These are phyloP conservation scores for Bisporella sp. DNA, from an alignment of 2,329 filamentous ascomycete genomes.

Conservation along the genomic window DNA sequence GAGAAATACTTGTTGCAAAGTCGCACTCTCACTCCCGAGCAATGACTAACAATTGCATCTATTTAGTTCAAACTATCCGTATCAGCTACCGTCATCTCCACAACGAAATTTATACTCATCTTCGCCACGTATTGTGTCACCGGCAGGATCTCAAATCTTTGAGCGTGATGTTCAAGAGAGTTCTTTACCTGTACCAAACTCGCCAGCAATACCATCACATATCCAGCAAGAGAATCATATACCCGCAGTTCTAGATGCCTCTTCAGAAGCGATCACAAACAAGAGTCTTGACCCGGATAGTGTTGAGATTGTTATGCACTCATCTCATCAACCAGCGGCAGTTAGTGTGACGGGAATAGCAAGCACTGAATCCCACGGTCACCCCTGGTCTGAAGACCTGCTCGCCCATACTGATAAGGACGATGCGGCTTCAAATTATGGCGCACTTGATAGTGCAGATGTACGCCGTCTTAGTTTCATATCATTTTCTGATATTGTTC, in stretches of 20 bases:
- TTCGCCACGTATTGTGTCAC: constrained; percentile 71
- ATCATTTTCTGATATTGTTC: constrained; percentile 92
- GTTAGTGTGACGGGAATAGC: constrained; percentile 53
- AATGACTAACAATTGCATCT: too few species aligned
- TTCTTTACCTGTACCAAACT: constrained; percentile 57
- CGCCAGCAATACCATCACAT: constrained; percentile 83
- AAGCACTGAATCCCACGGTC: constrained; percentile 29
- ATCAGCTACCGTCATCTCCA: constrained; percentile 45
- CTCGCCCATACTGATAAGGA: constrained; percentile 44
- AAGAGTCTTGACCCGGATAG: constrained; percentile 75
- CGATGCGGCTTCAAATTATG: constrained; percentile 69
- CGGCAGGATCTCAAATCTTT: constrained; percentile 77
- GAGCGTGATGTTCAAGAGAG: constrained; percentile 91
- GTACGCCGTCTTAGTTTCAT: constrained; percentile 87
- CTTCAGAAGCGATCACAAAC: constrained; percentile 87
- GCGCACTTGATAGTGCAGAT: constrained; percentile 68
- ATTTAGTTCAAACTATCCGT: constrained; percentile 30
- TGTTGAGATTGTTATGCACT: constrained; percentile 88
- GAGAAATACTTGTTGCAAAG: too few species aligned
- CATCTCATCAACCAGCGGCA: constrained; percentile 72
- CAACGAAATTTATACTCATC: constrained; percentile 58
- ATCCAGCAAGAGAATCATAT: constrained; percentile 94
- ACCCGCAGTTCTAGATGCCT: constrained; percentile 83
- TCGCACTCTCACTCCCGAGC: too few species aligned
- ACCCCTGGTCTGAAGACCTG: constrained; percentile 33